Evolutionary conservation across 2,329 filamentous ascomycete species (phyloP), one percentile per base, ranked within the genome.

Genomic region (Aspergillus luchuensis): DNA sequence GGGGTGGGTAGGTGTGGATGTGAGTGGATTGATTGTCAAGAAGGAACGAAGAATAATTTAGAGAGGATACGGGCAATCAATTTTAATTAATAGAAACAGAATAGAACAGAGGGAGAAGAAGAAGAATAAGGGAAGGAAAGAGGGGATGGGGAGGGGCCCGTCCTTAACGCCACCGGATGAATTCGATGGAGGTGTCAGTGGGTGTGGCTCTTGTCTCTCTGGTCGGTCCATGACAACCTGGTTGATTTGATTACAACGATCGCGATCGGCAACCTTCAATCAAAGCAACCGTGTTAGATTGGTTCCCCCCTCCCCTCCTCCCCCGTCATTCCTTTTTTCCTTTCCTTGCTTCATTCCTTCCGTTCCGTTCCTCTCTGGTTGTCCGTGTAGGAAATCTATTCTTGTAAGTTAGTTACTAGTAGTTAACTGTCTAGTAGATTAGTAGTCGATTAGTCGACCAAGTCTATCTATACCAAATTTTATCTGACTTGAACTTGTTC

Each of bases 241-340:
- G 21, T 55, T 45, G 15, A 64, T 60, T 60, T 57, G 59, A 69
- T 69, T 60, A 52, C 58, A 67, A 62, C 61, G 64, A 69, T 68
- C 61, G 62, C 45, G 69, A 71, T 71, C 70, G 64, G 69, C 69
- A 67, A 63, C 67, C 64, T 60, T 66, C 62, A 68, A 68, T 67
- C 58, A 71, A 71, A 70, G 58, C 47, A 65, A 65, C 66, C 66
- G 64, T 25, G 52, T 45, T 55, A 57, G 53, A 53, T 61, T 56
- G 17, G 47, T 45, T 47, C 13, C 13, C 21, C 28, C 21, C 8
- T 8, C 28, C 28, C 8, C 28, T 56, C 10, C 11, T 36, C 30
- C 45, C 10, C 19, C 43, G 23, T 23, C 38, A 33, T 55, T 43
- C 19, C 30, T 5, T 13, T 36, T 36, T 13, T 13, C 5, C 33